Base-by-base conservation (phyloP, 179 eudicot species). In the Beta macrorhiza region DNA sequence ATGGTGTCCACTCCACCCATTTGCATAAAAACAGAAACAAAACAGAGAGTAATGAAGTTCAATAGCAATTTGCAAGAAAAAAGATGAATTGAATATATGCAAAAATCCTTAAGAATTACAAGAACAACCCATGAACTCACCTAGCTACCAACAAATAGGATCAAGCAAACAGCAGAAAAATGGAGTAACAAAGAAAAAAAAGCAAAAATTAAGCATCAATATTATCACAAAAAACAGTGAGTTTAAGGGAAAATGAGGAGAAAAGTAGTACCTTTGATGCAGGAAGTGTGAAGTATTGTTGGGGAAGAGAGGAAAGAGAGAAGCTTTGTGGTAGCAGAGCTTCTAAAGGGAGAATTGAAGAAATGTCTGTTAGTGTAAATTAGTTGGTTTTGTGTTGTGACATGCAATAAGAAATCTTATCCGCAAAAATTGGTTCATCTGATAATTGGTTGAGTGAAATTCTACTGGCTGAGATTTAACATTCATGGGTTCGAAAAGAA, bases 321-420 rank as follows among this genome's bases (percentile, higher is more conserved):
- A 80, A 70, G 53, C 63, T 64, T 72, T 64, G 78, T 72, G 78
- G 82, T 32, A 3, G 67, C 4, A 82, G 83, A 73, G 81, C 63
- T 25, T 45, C 76, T 67, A 82, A 76, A 78, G 80, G 25, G 73
- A 77, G 59, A 78, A 44, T 64, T 70, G 74, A 72, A 4, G 51
- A 42, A 12, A 32, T 53, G 83, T 11, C 22, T 61, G 80, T 85
- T 47, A 57, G 81, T 45, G 56, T 7, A 59, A 62, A 52, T 61
- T 79, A 61, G 56, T 20, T 7, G 52, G 20, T 13, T 74, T 8
- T 81, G 86, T 74, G 88, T 84, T 78, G 78, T 73, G 87, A 78
- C 83, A 70, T 78, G 81, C 82, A 71, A 74, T 56, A 32, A 74
- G 77, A 67, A 84, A 88, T 89, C 92, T 89, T 91, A 90, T 91